Evolutionary conservation across 805 yeast genomes (phyloP), one percentile per base, ranked within the genome.

Genomic region (Metschnikowia picachoensis): DNA sequence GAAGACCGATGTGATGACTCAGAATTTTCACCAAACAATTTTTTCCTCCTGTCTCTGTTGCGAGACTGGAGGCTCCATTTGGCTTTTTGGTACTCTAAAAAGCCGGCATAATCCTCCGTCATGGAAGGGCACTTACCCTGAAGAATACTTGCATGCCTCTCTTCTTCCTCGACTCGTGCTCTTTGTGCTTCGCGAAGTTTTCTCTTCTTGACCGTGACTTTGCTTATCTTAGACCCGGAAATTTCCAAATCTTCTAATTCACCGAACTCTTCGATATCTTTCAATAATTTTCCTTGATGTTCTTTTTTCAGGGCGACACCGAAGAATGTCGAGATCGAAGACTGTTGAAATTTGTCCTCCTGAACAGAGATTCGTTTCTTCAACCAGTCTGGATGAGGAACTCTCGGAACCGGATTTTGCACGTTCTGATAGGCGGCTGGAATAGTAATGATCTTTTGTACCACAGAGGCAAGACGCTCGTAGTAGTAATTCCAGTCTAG

Each of bases 401-500:
- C 92, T 55, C 97, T 74, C 5, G 97, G 97, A 37, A 95, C 97
- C 0, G 99, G 99, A 59, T 94, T 95, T 12, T 73, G 67, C 14
- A 92, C 79, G 43, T 81, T 80, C 68, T 94, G 99, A 44, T 92
- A 72, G 6, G 97, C 98, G 4, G 99, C 99, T 2, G 99, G 99
- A 55, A 94, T 92, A 0, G 97, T 86, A 55, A 94, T 87, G 57
- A 94, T 89, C 66, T 95, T 94, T 63, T 91, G 97, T 36, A 95
- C 82, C 6, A 91, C 96, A 2, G 96, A 89, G 0, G 92, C 95
- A 31, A 94, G 74, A 58, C 99, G 80, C 58, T 89, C 97, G 51
- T 83, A 76, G 61, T 94, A 94, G 61, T 94, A 94, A 17, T 71
- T 80, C 99, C 99, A 94, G 64, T 94, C 98, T 50, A 94, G 78